These are phyloP conservation scores for Diplosphaera chodatii DNA, from an alignment of 139 green algal genomes.

Conservation along the genomic window DNA sequence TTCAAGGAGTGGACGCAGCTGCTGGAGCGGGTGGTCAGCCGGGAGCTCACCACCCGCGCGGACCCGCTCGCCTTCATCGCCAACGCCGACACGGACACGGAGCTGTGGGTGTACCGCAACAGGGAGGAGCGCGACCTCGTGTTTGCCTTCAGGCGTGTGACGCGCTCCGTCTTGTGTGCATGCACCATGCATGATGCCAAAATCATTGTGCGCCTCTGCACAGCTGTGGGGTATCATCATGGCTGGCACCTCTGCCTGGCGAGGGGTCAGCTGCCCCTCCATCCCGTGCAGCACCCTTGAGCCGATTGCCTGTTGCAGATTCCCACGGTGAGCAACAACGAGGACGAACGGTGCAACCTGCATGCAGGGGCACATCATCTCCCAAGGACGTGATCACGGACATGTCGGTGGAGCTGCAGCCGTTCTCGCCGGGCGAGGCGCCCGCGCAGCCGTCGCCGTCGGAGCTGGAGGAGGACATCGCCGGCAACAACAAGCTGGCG, in stretches of 20 bases:
- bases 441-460: background rate
- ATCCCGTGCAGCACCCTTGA: too few relatives aligned
- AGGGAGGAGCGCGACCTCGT: background rate
- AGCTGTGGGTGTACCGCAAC: constrained; percentile 15
- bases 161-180: too few relatives aligned
- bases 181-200: too few relatives aligned
- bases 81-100: constrained; percentile 1
- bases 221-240: too few relatives aligned
- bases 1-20: background rate
- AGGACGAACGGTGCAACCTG: too few relatives aligned
- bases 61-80: background rate
- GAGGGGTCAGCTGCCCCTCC: too few relatives aligned
- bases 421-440: constrained; percentile 4
- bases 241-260: too few relatives aligned
- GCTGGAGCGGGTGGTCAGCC: background rate
- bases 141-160: constrained; percentile 3
- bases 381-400: constrained; percentile 11
- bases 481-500: background rate
- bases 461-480: constrained; percentile 7
- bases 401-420: constrained; percentile 4
- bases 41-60: background rate
- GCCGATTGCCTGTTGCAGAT: too few relatives aligned
- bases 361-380: background rate
- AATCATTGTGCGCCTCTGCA: too few relatives aligned
- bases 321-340: too few relatives aligned